Evolutionary conservation across 805 yeast species (phyloP).

Genomic region (Sugiyamaella boreocaroliniensis): DNA sequence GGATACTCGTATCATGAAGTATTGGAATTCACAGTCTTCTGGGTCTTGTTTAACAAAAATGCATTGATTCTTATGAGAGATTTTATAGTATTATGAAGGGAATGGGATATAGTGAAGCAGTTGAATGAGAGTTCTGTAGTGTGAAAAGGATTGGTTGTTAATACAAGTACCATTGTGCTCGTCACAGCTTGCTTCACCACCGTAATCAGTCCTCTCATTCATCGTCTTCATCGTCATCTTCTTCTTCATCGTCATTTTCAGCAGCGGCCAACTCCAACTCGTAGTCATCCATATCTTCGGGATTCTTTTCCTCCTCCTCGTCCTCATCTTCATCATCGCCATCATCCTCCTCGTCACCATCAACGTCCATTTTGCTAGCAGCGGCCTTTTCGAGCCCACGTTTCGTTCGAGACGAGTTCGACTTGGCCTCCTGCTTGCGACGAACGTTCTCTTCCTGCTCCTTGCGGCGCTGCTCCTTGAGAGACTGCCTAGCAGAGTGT

Average conservation of each 20-base stretch:
- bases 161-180: no score
- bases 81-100: no score
- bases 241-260: conserved; percentile 18
- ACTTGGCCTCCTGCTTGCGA: conserved; percentile 62
- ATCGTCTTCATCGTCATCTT: conserved; percentile 13
- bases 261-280: conserved; percentile 28
- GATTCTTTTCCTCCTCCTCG: conserved; percentile 41
- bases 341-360: conserved; percentile 30
- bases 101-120: neutral
- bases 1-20: no score
- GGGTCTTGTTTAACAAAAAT: no score
- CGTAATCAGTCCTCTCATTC: neutral
- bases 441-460: conserved; percentile 75
- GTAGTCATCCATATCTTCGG: conserved; percentile 35
- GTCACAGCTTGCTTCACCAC: neutral
- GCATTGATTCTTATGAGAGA: no score
- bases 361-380: conserved; percentile 16
- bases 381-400: conserved; percentile 38
- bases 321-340: conserved; percentile 36
- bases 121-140: neutral
- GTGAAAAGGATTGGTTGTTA: no score
- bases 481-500: conserved; percentile 54
- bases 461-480: conserved; percentile 65
- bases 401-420: conserved; percentile 64
- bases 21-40: no score